Base-by-base conservation (phyloP, 2,329 filamentous ascomycete genomes). In the Xylaria digitata region DNA sequence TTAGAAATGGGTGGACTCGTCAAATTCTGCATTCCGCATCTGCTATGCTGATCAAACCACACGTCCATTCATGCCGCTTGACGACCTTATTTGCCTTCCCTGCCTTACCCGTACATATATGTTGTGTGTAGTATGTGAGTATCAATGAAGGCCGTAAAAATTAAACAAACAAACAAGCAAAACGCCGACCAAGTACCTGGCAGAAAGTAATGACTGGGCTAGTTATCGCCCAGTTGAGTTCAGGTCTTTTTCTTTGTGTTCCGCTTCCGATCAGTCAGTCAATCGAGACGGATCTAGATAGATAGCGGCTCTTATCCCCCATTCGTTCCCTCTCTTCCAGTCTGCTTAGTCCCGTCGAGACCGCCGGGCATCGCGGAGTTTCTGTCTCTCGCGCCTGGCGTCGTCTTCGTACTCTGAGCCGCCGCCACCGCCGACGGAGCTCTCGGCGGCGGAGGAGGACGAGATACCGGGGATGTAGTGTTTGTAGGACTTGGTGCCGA, bases 401-500 rank as follows among this genome's bases (percentile, higher is more conserved):
- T 84, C 82, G 70, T 84, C 79, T 0, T 77, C 73, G 57, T 83
- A 81, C 50, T 83, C 81, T 54, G 75, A 77, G 13, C 75, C 74
- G 2, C 72, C 72, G 11, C 15, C 49, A 59, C 57, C 58, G 13
- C 46, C 61, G 13, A 45, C 56, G 17, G 46, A 59, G 42, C 62
- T 54, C 19, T 48, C 59, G n/a, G 55, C 66, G 32, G 67, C 23
- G 30, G 55, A 48, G 15, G 71, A 73, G 11, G 70, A 72, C 67
- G 80, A 80, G 70, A 86, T 75, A 69, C 86, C 85, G 2, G 86
- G 86, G 75, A 87, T 85, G 43, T 83, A 78, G 71, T 87, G 85
- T 70, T 80, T 81, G 73, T 89, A 88, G 43, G 85, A 82, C 81
- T 87, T 88, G 71, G 85, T 87, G 34, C 86, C 86, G 8, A 84